Percentiles rank a stretch among this genome's conserved stretches.
Evolutionary conservation across 78 protist genomes (phyloP).

Genomic region (Polysphondylium violaceum): DNA sequence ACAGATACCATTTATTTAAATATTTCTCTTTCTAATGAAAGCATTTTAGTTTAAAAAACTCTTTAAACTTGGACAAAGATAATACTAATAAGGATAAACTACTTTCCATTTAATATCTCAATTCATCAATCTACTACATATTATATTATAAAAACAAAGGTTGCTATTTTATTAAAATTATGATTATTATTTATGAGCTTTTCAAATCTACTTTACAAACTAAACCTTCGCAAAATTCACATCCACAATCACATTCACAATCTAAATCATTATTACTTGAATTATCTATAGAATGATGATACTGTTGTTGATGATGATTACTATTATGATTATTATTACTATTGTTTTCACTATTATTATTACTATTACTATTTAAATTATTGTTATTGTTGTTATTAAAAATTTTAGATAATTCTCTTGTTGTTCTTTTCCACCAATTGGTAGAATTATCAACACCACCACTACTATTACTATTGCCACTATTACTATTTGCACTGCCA

Average conservation of each 20-base stretch:
- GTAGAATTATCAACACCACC: neutral
- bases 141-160: no score
- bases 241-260: slow-evolving; percentile 51
- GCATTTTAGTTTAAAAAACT: no score
- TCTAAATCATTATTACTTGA: neutral
- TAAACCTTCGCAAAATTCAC: slow-evolving; percentile 55
- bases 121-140: no score
- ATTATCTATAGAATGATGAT: neutral
- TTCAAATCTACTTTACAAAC: no score
- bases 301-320: slow-evolving; percentile 29
- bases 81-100: no score
- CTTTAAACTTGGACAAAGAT: no score
- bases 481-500: slow-evolving; percentile 7
- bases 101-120: no score
- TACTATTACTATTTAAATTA: neutral
- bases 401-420: slow-evolving; percentile 34
- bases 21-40: no score
- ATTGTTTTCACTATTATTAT: neutral
- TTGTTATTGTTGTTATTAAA: neutral
- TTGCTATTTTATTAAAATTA: no score
- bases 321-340: neutral
- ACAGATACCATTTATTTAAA: no score
- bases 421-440: slow-evolving; percentile 44
- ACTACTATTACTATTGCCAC: neutral
- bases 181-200: no score